These are phyloP conservation scores for Arthrobotrys entomopaga DNA, from an alignment of 2,329 filamentous ascomycete genomes.

Conservation along the genomic window DNA sequence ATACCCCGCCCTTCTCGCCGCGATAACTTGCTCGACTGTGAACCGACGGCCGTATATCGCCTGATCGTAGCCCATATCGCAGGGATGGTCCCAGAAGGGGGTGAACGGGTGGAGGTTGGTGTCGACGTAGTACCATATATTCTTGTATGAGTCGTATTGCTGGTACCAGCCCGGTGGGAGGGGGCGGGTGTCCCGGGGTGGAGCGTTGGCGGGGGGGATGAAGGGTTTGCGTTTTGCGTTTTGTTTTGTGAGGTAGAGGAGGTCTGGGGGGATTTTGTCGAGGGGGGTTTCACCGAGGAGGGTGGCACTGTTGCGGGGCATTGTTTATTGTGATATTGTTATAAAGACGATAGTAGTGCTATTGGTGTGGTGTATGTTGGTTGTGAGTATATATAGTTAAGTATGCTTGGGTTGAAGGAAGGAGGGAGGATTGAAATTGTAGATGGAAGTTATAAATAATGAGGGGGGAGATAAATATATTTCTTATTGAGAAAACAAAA, in stretches of 20 bases:
- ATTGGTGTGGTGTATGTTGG: no score
- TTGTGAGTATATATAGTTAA: no score
- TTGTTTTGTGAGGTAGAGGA: neutral
- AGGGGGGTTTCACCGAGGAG: no score
- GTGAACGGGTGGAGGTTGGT: neutral
- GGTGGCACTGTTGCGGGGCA: no score
- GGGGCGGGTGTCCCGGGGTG: constrained; percentile 8
- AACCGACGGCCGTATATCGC: constrained; percentile 5
- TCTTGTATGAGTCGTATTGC: neutral
- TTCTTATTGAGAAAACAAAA: no score
- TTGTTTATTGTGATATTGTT: no score
- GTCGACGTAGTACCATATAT: constrained; percentile 21
- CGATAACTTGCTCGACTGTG: constrained; percentile 1
- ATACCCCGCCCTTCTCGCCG: neutral
- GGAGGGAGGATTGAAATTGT: no score
- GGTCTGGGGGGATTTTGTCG: neutral
- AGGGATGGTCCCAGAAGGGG: constrained; percentile 15
- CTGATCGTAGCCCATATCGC: constrained; percentile 22
- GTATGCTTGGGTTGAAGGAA: no score
- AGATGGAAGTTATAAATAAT: no score
- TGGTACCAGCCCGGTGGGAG: constrained; percentile 26
- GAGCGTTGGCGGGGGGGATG: constrained; percentile 7
- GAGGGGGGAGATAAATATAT: no score
- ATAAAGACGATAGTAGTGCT: no score
- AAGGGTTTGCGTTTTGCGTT: neutral